Evolutionary conservation across 2,329 filamentous ascomycete species (phyloP).

Genomic region (Capronia americana): DNA sequence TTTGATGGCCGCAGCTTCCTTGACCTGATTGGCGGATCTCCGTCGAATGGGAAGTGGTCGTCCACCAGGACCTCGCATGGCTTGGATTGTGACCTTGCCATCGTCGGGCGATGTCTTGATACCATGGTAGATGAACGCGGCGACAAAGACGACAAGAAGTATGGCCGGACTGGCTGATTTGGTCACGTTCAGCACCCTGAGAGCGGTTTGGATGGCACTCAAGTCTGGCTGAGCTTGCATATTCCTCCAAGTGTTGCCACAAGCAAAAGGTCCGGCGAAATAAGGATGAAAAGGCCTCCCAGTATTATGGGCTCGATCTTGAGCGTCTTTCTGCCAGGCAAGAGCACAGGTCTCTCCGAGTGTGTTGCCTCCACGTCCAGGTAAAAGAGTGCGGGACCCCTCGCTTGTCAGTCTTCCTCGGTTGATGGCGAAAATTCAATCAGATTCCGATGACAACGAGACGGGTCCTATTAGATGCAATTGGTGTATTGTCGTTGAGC

Average conservation of each 20-base stretch:
- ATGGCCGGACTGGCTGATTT: constrained; percentile 66
- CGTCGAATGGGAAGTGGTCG: constrained; percentile 78
- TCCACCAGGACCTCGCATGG: constrained; percentile 74
- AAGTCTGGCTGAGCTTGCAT: constrained; percentile 33
- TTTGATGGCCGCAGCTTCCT: constrained; percentile 52
- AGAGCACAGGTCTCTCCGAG: constrained; percentile 11
- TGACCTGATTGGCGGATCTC: constrained; percentile 57
- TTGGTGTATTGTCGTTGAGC: constrained; percentile 23
- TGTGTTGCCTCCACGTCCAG: constrained; percentile 9
- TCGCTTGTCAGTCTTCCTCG: constrained; percentile 28
- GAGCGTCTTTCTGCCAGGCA: constrained; percentile 5
- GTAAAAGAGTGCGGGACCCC: constrained; percentile 19
- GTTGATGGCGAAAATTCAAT: constrained; percentile 16
- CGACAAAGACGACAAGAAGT: constrained; percentile 68
- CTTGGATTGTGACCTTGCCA: constrained; percentile 44
- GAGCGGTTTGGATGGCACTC: constrained; percentile 31
- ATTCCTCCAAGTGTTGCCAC: constrained; percentile 22
- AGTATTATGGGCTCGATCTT: constrained; percentile 18
- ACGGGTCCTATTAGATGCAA: constrained; percentile 9
- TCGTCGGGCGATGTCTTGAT: constrained; percentile 60
- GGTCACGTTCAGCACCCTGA: constrained; percentile 36
- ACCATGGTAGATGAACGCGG: constrained; percentile 66
- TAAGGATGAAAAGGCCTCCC: constrained; percentile 39
- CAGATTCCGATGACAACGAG: constrained; percentile 6
- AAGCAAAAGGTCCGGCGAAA: constrained; percentile 24